Evolutionary conservation across 2,329 filamentous ascomycete species (phyloP).

Genomic region (Orbilia blumenaviensis): DNA sequence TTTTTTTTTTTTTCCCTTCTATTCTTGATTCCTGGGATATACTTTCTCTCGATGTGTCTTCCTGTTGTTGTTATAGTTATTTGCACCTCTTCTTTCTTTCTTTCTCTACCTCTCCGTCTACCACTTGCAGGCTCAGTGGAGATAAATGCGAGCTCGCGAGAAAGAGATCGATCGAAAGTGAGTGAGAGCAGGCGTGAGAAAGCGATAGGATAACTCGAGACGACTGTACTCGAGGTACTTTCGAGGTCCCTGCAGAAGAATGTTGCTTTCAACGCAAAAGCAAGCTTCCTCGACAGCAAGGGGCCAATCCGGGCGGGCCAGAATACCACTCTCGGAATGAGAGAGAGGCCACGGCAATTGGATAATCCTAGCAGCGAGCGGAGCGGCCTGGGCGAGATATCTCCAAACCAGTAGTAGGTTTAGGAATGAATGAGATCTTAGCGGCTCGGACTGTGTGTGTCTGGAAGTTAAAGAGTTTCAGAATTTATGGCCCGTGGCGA

Average conservation of each 20-base stretch:
- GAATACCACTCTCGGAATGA: conserved; percentile 53
- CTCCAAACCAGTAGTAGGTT: conserved; percentile 24
- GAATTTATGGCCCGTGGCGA: conserved; percentile 53
- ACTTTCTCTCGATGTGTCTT: too few species aligned
- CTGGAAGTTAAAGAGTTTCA: conserved; percentile 53
- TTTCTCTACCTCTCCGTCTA: conserved; percentile 18
- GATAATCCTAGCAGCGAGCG: conserved; percentile 12
- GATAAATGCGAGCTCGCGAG: background rate
- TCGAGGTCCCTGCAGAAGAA: conserved; percentile 48
- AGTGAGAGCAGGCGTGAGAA: background rate
- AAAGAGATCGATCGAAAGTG: background rate
- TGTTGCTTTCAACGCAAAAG: conserved; percentile 49
- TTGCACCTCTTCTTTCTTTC: background rate
- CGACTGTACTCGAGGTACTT: too few species aligned
- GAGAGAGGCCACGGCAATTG: conserved; percentile 37
- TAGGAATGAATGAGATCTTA: conserved; percentile 37
- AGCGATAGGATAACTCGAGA: too few species aligned
- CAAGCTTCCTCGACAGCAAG: conserved; percentile 46
- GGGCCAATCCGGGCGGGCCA: conserved; percentile 38
- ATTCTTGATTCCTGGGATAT: too few species aligned
- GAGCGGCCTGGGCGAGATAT: conserved; percentile 44
- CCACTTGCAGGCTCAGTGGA: too few species aligned
- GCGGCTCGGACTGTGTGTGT: conserved; percentile 50
- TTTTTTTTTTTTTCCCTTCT: conserved; percentile 14
- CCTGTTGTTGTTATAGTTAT: too few species aligned